phyloP scores from a whole-genome alignment of 2,329 filamentous ascomycete genomes.

The Exophiala viscosa region DNA sequence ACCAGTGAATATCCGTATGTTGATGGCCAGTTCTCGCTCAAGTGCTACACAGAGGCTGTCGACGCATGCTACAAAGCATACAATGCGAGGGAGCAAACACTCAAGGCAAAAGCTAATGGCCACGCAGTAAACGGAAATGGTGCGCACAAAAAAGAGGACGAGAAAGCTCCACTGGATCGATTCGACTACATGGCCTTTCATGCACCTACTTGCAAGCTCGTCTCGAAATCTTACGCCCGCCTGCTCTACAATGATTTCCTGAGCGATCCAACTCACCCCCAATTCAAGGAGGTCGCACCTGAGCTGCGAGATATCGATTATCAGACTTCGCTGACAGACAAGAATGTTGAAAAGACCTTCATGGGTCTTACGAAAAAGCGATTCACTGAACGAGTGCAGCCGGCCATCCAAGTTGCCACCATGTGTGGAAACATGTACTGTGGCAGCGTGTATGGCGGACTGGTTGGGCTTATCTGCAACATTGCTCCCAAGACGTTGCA shows the following conservation, averaged over 20 bases:
- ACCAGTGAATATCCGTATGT: conserved; percentile 84
- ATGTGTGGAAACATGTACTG: conserved; percentile 67
- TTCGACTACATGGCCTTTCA: conserved; percentile 85
- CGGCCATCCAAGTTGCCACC: conserved; percentile 70
- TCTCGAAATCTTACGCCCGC: conserved; percentile 78
- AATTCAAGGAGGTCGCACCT: conserved; percentile 70
- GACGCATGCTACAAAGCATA: conserved; percentile 80
- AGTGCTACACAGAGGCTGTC: conserved; percentile 76
- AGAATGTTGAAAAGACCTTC: conserved; percentile 81
- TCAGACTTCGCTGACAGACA: conserved; percentile 73
- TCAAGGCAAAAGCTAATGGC: conserved; percentile 43
- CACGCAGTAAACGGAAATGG: conserved; percentile 46
- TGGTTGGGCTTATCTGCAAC: conserved; percentile 60
- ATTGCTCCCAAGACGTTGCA: conserved; percentile 60
- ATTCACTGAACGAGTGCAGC: conserved; percentile 72
- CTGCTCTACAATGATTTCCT: conserved; percentile 85
- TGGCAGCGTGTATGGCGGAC: conserved; percentile 56
- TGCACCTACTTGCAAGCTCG: conserved; percentile 80
- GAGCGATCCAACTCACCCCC: conserved; percentile 60
- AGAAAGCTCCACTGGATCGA: conserved; percentile 67
- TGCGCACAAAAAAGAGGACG: conserved; percentile 37
- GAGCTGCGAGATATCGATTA: conserved; percentile 77
- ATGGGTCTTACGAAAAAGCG: conserved; percentile 80
- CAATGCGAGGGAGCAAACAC: conserved; percentile 65
- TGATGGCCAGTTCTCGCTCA: conserved; percentile 77